Evolutionary conservation across 495 filamentous ascomycete species (phyloP).

Genomic region (Physcia stellaris): DNA sequence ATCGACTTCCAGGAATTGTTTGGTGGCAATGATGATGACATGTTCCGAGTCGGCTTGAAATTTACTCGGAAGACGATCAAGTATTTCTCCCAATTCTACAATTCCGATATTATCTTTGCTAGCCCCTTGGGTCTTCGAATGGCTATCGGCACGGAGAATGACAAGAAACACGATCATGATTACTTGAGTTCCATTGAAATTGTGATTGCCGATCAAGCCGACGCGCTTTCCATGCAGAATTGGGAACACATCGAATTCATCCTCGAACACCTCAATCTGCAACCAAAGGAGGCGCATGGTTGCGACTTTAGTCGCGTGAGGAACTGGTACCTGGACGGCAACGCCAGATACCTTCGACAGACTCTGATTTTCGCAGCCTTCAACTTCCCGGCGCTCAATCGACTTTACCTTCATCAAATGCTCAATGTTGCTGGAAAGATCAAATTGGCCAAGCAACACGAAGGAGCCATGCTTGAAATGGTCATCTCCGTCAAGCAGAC

Average conservation of each 20-base stretch:
- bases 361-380: constrained; percentile 68
- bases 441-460: constrained; percentile 52
- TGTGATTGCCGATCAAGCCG: constrained; percentile 79
- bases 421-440: constrained; percentile 65
- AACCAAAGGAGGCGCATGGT: constrained; percentile 79
- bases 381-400: constrained; percentile 79
- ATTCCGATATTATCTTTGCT: constrained; percentile 85
- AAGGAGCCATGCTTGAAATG: constrained; percentile 46
- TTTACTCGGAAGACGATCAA: constrained; percentile 93
- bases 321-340: constrained; percentile 79
- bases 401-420: constrained; percentile 61
- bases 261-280: constrained; percentile 81
- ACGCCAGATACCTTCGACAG: constrained; percentile 69
- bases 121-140: constrained; percentile 80
- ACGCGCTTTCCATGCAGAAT: constrained; percentile 92
- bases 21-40: constrained; percentile 87
- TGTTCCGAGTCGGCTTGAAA: constrained; percentile 86
- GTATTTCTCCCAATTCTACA: constrained; percentile 91
- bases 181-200: constrained; percentile 89
- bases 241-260: constrained; percentile 92
- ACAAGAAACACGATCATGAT: constrained; percentile 75
- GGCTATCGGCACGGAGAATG: constrained; percentile 62
- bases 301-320: constrained; percentile 90
- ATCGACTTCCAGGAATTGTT: constrained; percentile 86
- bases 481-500: constrained; percentile 65